Evolutionary conservation across 208 protist genomes (phyloP).

Genomic region (Crithidia sp.): DNA sequence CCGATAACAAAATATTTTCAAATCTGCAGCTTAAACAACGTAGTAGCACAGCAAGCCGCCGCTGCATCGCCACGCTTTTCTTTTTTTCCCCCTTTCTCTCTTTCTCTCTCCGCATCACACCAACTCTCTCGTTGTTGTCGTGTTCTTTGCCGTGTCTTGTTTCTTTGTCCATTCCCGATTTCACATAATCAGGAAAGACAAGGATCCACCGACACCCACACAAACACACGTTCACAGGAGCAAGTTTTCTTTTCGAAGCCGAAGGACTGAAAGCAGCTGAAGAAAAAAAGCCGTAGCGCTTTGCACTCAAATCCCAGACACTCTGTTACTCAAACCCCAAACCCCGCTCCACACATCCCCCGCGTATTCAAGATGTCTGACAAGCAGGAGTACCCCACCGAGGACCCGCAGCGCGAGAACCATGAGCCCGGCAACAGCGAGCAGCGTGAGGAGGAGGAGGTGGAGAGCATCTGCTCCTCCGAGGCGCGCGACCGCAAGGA

Average conservation of each 20-base stretch:
- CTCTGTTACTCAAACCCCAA: not conserved
- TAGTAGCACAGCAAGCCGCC: not conserved
- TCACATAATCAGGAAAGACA: constrained; percentile 20
- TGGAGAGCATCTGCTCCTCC: constrained; percentile 15
- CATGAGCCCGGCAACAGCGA: constrained; percentile 17
- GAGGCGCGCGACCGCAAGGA: constrained; percentile 24
- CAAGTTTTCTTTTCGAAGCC: not conserved
- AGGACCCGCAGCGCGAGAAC: constrained; percentile 11
- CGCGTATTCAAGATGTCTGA: not conserved
- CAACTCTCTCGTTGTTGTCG: too few relatives aligned
- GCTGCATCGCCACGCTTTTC: not conserved
- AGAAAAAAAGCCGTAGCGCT: not conserved
- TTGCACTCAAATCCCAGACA: not conserved
- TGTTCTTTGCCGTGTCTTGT: not conserved
- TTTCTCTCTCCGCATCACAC: too few relatives aligned
- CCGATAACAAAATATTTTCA: not conserved
- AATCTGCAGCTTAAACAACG: not conserved
- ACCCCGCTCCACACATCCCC: not conserved
- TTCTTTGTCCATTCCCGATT: constrained; percentile 3
- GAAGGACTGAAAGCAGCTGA: not conserved
- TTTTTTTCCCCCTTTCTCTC: not conserved
- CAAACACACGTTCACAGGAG: not conserved
- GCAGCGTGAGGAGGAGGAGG: constrained; percentile 4
- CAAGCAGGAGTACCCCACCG: constrained; percentile 6
- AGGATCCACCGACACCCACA: not conserved